A percentile compares a stretch with the other conserved stretches of the same genome.
These are phyloP conservation scores for Gossypium sturtianum DNA, from an alignment of 345 rosid genomes.

Conservation along the genomic window DNA sequence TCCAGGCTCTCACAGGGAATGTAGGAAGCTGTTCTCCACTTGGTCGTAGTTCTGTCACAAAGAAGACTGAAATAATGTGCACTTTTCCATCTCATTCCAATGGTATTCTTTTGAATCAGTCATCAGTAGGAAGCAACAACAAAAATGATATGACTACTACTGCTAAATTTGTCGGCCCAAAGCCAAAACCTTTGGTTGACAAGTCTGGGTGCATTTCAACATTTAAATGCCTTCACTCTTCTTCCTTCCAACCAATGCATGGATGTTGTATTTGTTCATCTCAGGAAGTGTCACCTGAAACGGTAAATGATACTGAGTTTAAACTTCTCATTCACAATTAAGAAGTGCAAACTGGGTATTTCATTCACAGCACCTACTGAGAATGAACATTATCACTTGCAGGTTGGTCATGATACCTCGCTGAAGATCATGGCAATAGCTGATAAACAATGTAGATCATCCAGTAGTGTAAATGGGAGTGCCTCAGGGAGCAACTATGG, in stretches of 20 bases:
- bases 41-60: slow-evolving; percentile 41
- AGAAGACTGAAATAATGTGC: slow-evolving; percentile 31
- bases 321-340: slow-evolving; percentile 15
- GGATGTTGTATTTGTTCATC: slow-evolving; percentile 23
- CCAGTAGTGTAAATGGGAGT: slow-evolving; percentile 66
- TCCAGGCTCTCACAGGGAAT: slow-evolving; percentile 44
- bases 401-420: slow-evolving; percentile 8
- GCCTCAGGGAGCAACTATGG: slow-evolving; percentile 70
- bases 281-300: slow-evolving; percentile 21
- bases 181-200: slow-evolving; percentile 34
- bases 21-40: slow-evolving; percentile 54
- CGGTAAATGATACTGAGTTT: slow-evolving; percentile 20
- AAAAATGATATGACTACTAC: slow-evolving; percentile 48
- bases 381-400: background rate
- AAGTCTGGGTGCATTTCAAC: slow-evolving; percentile 34
- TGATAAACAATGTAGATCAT: slow-evolving; percentile 46
- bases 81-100: slow-evolving; percentile 31
- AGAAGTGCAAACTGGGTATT: slow-evolving; percentile 25
- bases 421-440: slow-evolving; percentile 29
- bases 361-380: slow-evolving; percentile 26
- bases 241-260: slow-evolving; percentile 36
- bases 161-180: slow-evolving; percentile 35
- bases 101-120: slow-evolving; percentile 37
- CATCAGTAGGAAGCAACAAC: slow-evolving; percentile 52
- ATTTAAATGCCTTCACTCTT: slow-evolving; percentile 34